Conservation (phyloP, 1,284 basidiomycete species). For the Moniliophthora roreri region DNA sequence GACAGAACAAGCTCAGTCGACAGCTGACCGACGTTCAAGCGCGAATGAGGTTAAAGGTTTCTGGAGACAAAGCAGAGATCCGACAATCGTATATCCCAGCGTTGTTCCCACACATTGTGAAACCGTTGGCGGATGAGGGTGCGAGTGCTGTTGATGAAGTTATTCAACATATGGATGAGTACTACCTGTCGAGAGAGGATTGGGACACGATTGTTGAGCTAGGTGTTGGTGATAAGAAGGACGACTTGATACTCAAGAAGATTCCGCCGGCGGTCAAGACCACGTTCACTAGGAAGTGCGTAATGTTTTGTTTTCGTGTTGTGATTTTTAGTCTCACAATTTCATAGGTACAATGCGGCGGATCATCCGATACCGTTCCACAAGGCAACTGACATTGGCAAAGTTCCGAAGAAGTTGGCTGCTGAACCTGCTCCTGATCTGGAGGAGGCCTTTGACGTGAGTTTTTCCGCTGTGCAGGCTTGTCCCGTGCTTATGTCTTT, state of each 20-base stretch:
- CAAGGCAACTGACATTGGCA: constrained; percentile 78
- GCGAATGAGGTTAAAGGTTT: constrained; percentile 91
- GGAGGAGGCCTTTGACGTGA: constrained; percentile 79
- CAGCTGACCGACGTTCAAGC: constrained; percentile 91
- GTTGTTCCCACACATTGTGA: constrained; percentile 77
- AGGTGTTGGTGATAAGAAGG: constrained; percentile 80
- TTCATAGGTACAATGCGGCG: constrained; percentile 73
- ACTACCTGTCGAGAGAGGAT: constrained; percentile 91
- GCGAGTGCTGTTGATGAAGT: constrained; percentile 81
- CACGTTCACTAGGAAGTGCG: constrained; percentile 83
- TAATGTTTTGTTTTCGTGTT: constrained; percentile 9
- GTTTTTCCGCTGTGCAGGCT: constrained; percentile 18
- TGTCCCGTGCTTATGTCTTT: constrained; percentile 4
- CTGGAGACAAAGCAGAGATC: constrained; percentile 87
- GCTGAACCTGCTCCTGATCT: constrained; percentile 80
- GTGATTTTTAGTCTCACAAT: too few relatives aligned
- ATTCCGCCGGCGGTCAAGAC: constrained; percentile 83
- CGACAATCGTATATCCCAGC: constrained; percentile 90
- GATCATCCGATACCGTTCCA: constrained; percentile 94
- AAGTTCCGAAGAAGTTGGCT: constrained; percentile 74
- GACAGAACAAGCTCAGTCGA: constrained; percentile 79
- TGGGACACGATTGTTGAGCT: constrained; percentile 96
- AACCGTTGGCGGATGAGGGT: constrained; percentile 75
- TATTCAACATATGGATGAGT: constrained; percentile 91
- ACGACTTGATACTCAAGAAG: constrained; percentile 78